Percentiles rank a stretch among this genome's conserved stretches.
Conservation (phyloP, 768 basidiomycete species). For the Galerina marginata region DNA sequence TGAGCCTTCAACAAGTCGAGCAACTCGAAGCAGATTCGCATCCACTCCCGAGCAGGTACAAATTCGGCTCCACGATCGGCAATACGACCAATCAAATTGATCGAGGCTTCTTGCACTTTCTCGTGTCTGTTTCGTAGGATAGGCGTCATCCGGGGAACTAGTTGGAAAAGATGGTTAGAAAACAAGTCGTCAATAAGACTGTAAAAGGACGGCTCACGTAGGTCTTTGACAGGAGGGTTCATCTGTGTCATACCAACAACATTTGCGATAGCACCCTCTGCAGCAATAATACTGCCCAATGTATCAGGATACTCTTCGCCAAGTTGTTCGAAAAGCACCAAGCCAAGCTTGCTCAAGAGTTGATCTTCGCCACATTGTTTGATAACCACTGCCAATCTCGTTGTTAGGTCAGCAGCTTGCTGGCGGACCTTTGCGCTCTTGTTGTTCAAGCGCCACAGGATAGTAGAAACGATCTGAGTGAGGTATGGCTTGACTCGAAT, state of each 20-base stretch:
- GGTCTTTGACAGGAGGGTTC: conserved; percentile 99
- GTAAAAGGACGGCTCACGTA: conserved; percentile 65
- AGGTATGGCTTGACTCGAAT: conserved; percentile 98
- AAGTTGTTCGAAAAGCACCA: conserved; percentile 97
- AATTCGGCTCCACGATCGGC: conserved; percentile 99
- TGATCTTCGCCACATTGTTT: conserved; percentile 99
- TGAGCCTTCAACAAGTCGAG: conserved; percentile 97
- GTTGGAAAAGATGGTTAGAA: conserved; percentile 12
- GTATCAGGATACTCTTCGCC: conserved; percentile 99
- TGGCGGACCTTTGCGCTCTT: conserved; percentile 99
- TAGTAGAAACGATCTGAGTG: conserved; percentile 97
- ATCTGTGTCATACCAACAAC: conserved; percentile 99
- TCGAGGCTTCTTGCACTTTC: conserved; percentile 99
- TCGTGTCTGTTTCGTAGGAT: conserved; percentile 98
- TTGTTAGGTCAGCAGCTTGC: conserved; percentile 97
- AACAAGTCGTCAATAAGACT: neutral
- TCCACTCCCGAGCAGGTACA: conserved; percentile 99
- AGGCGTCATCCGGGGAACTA: conserved; percentile 99
- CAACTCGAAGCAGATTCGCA: conserved; percentile 99
- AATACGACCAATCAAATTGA: conserved; percentile 99
- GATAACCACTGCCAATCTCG: conserved; percentile 95
- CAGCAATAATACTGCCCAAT: conserved; percentile 98
- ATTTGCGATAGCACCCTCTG: conserved; percentile 97
- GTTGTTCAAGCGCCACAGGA: conserved; percentile 99
- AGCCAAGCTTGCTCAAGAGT: conserved; percentile 91